These are phyloP conservation scores for Zanthoxylum bungeanum DNA, from an alignment of 345 rosid genomes.

Conservation along the genomic window DNA sequence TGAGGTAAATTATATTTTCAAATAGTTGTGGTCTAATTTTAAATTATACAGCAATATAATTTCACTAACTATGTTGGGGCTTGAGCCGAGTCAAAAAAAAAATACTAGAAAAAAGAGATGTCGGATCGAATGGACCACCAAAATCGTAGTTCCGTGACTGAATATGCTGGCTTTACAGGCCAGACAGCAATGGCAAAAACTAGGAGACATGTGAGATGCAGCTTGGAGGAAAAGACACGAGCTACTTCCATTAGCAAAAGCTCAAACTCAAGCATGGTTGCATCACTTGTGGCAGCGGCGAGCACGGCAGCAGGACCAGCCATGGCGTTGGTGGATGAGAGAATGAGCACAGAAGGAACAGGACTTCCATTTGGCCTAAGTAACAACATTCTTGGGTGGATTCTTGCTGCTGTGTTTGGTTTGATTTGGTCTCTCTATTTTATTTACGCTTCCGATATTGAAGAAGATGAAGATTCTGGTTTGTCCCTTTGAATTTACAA, in stretches of 20 bases:
- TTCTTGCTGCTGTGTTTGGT: conserved; percentile 55
- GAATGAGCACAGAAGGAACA: conserved; percentile 61
- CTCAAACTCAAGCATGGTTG: conserved; percentile 16
- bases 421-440: conserved; percentile 61
- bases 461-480: conserved; percentile 70
- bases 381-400: conserved; percentile 70
- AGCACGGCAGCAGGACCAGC: conserved; percentile 35
- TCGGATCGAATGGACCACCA: not conserved
- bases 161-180: conserved; percentile 23
- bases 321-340: conserved; percentile 64
- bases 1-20: not conserved
- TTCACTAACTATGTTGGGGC: no score
- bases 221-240: conserved; percentile 24
- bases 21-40: not conserved
- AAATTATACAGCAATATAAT: not conserved
- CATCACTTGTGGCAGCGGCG: conserved; percentile 36
- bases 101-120: not conserved
- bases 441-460: conserved; percentile 44
- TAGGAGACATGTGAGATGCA: conserved; percentile 40
- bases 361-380: conserved; percentile 70
- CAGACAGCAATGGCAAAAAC: conserved; percentile 29
- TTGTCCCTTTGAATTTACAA: conserved; percentile 48
- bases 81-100: no score
- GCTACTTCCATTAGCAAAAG: not conserved
- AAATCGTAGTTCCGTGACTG: not conserved